Evolutionary conservation across 495 filamentous ascomycete species (phyloP).

Genomic region (Aeminium ludgeri): DNA sequence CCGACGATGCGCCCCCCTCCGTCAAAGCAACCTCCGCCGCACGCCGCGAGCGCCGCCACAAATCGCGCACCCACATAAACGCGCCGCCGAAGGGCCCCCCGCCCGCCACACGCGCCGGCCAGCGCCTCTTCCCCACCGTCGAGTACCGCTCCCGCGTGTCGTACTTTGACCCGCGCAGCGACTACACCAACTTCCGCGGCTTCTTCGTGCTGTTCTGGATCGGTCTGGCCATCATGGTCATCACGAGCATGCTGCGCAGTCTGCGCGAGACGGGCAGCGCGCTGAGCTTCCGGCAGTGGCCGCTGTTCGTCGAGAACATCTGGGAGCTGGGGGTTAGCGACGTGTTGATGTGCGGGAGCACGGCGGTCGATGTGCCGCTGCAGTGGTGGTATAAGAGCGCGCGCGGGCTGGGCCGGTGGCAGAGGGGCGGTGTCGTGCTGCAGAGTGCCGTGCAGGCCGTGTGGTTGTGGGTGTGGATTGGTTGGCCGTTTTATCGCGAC

Average conservation of each 20-base stretch:
- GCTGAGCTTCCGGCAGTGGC: constrained; percentile 69
- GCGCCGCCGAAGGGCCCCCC: too few relatives aligned
- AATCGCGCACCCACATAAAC: too few relatives aligned
- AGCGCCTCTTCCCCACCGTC: constrained; percentile 85
- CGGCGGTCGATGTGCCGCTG: constrained; percentile 52
- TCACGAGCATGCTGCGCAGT: constrained; percentile 79
- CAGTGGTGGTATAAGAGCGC: constrained; percentile 47
- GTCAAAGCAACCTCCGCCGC: constrained; percentile 68
- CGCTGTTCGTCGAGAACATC: constrained; percentile 67
- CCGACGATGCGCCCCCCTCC: constrained; percentile 82
- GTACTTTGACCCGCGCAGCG: constrained; percentile 84
- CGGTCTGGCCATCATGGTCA: constrained; percentile 85
- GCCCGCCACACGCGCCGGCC: too few relatives aligned
- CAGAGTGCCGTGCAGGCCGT: constrained; percentile 65
- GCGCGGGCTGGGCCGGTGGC: constrained; percentile 50
- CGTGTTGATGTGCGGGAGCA: constrained; percentile 63
- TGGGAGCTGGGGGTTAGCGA: constrained; percentile 78
- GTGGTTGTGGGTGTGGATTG: constrained; percentile 66
- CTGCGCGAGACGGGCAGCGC: constrained; percentile 86
- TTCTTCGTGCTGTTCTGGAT: constrained; percentile 99
- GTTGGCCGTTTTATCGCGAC: constrained; percentile 66
- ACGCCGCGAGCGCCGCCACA: constrained; percentile 68
- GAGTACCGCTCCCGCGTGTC: constrained; percentile 86
- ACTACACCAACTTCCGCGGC: constrained; percentile 86
- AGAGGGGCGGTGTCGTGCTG: constrained; percentile 52